Evolutionary conservation across 2,329 filamentous ascomycete species (phyloP), one percentile per base, ranked within the genome.

Genomic region (Neoascochyta sp.): DNA sequence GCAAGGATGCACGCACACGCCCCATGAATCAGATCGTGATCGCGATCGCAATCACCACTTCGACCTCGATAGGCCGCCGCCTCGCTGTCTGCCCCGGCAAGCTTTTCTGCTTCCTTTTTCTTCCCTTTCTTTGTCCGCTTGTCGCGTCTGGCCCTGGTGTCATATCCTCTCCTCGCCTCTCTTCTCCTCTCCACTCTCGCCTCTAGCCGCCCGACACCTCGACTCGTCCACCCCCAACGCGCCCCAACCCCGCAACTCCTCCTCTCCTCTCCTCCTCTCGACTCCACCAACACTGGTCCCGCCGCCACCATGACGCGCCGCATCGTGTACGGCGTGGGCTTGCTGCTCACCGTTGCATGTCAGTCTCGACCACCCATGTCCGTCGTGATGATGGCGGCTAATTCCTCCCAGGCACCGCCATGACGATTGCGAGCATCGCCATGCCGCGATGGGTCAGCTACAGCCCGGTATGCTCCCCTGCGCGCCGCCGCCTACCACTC

Each of bases 391-490:
- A 12, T 21, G 12, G 31, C 15, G 29, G n/a, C 43, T 45, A 42
- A 34, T 48, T 12, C 26, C 25, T 31, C 26, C 29, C 56, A 86
- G 83, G 81, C 34, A 84, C 80, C 16, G 74, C 74, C 39, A 77
- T 88, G 73, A 85, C 83, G 14, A 69, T 89, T 30, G 71, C 76
- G 22, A 76, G 83, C 32, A 83, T 86, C 46, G 66, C 77, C 38
- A 70, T 82, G 25, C 82, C 85, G 10, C 69, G 77, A 62, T 92
- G 86, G 85, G 68, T 88, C 28, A 72, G 73, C 32, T 87, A 73
- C 23, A 74, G 78, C 35, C 47, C 57, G 27, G 57, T 61, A 53
- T 17, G 57, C 39, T 16, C n/a, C 23, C 9, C 12, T 3, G 12
- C 22, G 18, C 18, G 16, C 16, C 16, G 14, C n/a, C 10, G 10